Evolutionary conservation across 2,329 filamentous ascomycete genomes (phyloP).

Genomic region (Sclerotinia borealis): DNA sequence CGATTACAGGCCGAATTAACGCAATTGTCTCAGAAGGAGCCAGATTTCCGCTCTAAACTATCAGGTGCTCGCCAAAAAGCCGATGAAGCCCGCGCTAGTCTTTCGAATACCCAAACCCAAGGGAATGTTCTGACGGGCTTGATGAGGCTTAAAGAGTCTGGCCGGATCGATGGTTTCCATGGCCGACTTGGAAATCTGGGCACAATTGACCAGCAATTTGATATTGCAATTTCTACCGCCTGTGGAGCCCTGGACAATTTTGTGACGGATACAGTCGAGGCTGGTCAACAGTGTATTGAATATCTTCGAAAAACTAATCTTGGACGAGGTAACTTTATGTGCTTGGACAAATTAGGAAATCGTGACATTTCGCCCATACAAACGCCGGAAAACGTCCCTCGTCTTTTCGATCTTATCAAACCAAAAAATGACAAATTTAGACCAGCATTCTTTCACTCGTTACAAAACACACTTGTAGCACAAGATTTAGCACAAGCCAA

Average conservation of each 20-base stretch:
- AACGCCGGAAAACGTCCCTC: slow-evolving; percentile 86
- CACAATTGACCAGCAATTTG: slow-evolving; percentile 87
- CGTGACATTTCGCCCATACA: slow-evolving; percentile 74
- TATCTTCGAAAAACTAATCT: slow-evolving; percentile 96
- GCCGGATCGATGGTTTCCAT: slow-evolving; percentile 94
- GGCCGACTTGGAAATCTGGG: slow-evolving; percentile 91
- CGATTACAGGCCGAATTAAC: slow-evolving; percentile 67
- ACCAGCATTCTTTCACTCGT: slow-evolving; percentile 89
- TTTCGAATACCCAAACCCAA: slow-evolving; percentile 85
- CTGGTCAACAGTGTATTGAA: slow-evolving; percentile 96
- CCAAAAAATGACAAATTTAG: slow-evolving; percentile 81
- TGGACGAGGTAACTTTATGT: slow-evolving; percentile 93
- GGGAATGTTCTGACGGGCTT: slow-evolving; percentile 87
- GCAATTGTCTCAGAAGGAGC: slow-evolving; percentile 69
- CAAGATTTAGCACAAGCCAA: slow-evolving; percentile 93
- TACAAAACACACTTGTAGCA: slow-evolving; percentile 92
- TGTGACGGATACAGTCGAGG: slow-evolving; percentile 92
- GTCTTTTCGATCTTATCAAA: slow-evolving; percentile 87
- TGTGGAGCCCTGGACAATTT: slow-evolving; percentile 90
- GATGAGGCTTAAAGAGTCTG: slow-evolving; percentile 92
- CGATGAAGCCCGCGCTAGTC: slow-evolving; percentile 86
- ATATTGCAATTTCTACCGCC: slow-evolving; percentile 96
- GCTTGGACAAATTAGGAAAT: slow-evolving; percentile 76
- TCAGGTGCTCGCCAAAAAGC: slow-evolving; percentile 90
- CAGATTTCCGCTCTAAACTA: slow-evolving; percentile 74